These are phyloP conservation scores for Leccinum pachyderme DNA, from an alignment of 1,284 basidiomycete species.

Conservation along the genomic window DNA sequence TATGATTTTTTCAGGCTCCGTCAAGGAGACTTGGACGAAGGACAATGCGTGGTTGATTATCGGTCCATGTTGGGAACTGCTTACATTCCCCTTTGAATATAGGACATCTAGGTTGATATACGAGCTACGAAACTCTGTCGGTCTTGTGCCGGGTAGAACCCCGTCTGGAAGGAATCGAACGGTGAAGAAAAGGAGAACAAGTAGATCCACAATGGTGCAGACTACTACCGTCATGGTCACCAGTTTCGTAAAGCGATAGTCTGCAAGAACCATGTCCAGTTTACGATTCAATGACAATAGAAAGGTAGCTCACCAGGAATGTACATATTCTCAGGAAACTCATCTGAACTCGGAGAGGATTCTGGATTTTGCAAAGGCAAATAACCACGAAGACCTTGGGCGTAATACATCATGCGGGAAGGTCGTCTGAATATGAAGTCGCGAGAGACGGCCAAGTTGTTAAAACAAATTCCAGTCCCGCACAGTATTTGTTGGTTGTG, in stretches of 20 bases:
- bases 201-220: constrained; percentile 4
- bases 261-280: neutral
- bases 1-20: neutral
- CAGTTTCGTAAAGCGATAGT: neutral
- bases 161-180: neutral
- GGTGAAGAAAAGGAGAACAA: constrained; percentile 1
- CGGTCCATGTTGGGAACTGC: constrained; percentile 1
- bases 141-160: neutral
- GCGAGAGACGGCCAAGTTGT: neutral
- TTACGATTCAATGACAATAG: neutral
- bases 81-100: constrained; percentile 4
- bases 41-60: constrained; percentile 4
- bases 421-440: neutral
- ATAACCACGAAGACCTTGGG: neutral
- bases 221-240: neutral
- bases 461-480: neutral
- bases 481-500: too few species aligned
- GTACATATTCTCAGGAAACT: neutral
- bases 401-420: neutral
- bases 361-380: neutral
- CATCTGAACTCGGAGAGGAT: neutral
- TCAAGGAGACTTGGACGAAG: constrained; percentile 3
- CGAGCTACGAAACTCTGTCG: neutral
- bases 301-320: neutral
- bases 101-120: constrained; percentile 5